Evolutionary conservation across 208 protist species (phyloP).

Genomic region (Acanthamoeba healyi): DNA sequence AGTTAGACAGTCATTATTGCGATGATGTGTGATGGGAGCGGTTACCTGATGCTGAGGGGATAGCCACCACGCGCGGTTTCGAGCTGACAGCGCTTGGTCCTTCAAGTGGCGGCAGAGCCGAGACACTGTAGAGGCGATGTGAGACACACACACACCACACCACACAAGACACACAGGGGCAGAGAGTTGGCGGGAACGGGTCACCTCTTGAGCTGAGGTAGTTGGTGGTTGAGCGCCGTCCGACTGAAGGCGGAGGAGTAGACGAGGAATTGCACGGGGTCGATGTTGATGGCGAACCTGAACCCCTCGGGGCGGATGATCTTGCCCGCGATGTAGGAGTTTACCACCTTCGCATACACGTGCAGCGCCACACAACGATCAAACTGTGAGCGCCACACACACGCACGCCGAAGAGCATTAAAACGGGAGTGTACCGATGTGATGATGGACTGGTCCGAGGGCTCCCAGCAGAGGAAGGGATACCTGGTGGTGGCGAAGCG

Average conservation of each 20-base stretch:
- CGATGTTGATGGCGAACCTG: background rate
- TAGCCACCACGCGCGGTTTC: background rate
- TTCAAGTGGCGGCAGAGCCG: no score
- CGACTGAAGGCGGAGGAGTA: background rate
- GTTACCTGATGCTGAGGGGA: background rate
- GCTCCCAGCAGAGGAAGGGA: slow-evolving; percentile 18
- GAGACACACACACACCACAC: no score
- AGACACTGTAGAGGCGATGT: background rate
- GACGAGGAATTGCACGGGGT: background rate
- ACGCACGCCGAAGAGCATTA: no score
- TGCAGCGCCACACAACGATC: background rate
- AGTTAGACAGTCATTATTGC: no score
- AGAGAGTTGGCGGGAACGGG: background rate
- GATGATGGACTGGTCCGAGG: background rate
- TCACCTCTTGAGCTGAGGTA: background rate
- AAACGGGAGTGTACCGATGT: background rate
- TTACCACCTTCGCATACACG: background rate
- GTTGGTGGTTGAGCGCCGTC: background rate
- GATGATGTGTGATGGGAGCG: background rate
- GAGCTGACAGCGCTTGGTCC: no score
- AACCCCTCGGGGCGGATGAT: background rate
- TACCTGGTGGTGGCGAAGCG: background rate
- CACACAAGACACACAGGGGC: background rate
- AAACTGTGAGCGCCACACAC: no score
- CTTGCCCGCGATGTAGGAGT: background rate